phyloP scores from a whole-genome alignment of 164 flowering plant species.

The Echeveria elegans region DNA sequence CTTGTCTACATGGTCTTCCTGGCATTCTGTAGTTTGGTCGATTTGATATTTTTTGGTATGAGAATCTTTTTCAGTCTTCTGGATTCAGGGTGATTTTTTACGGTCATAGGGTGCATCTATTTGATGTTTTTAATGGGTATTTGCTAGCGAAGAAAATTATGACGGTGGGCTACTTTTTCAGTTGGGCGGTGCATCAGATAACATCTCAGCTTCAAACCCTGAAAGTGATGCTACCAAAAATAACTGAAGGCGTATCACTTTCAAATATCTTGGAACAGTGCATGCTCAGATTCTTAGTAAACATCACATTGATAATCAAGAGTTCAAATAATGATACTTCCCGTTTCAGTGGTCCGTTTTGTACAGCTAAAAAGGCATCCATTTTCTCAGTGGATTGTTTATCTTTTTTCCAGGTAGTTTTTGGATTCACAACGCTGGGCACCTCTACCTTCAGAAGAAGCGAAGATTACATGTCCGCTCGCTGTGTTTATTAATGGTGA shows the following conservation, averaged over 20 bases:
- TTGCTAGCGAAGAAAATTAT: constrained; percentile 92
- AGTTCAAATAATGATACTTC: not conserved
- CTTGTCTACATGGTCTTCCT: too few relatives aligned
- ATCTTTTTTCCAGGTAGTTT: constrained; percentile 51
- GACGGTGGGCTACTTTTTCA: constrained; percentile 98
- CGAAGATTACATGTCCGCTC: constrained; percentile 73
- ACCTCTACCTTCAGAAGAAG: constrained; percentile 62
- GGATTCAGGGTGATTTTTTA: too few relatives aligned
- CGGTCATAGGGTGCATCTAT: constrained; percentile 84
- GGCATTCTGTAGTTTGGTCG: too few relatives aligned
- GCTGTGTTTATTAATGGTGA: constrained; percentile 92
- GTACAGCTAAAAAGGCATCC: constrained; percentile 4
- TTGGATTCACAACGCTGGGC: constrained; percentile 99
- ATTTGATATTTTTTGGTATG: too few relatives aligned
- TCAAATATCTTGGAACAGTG: constrained; percentile 89
- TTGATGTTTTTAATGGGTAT: constrained; percentile 96
- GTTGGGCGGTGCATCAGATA: constrained; percentile 98
- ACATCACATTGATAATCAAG: not conserved
- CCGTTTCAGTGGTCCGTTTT: constrained; percentile 1
- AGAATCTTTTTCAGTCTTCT: too few relatives aligned
- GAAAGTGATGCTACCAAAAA: constrained; percentile 78
- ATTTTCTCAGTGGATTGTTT: constrained; percentile 1
- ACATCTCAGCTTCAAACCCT: constrained; percentile 73
- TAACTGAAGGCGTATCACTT: constrained; percentile 88
- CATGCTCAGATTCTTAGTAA: constrained; percentile 54